Base-by-base conservation (phyloP, 768 basidiomycete genomes). In the Amanita phalloides region DNA sequence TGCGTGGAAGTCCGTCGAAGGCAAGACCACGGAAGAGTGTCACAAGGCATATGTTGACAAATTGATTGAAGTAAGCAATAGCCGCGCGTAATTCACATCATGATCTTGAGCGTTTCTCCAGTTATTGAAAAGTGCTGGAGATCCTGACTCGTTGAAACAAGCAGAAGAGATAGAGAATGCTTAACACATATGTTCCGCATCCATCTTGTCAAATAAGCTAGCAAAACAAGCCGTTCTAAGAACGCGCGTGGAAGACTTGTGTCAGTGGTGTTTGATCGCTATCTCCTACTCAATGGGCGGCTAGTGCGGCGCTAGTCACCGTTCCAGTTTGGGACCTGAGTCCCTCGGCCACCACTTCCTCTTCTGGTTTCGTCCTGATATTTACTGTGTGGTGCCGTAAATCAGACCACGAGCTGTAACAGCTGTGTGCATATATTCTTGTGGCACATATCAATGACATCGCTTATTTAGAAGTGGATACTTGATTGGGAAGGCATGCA, bases 1-100 rank as follows among this genome's bases (percentile, higher is more conserved):
- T 61, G 95, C 94, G 20, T 96, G 92, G 90, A 75, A 81, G 9
- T 62, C 56, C 2, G 74, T 85, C 55, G 75, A 93, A 69, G 93
- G 88, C 37, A 76, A 66, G 32, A 72, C 79, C 42, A 75, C 80
- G 67, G 90, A 90, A 61, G 82, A 82, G 0, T 90, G 91, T 7
- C 69, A 74, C 66, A 60, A 64, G 56, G 71, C 78, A 63, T 98
- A 97, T 60, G 89, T 95, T 50, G 76, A 77, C 52, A 77, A 78
- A 59, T 77, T 98, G 57, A 54, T 85, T 53, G 70, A 74, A 71
- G 93, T 88, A 59, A 55, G 74, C 60, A 51, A n/a, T 26, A 21
- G 20, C 3, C 39, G 4, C 6, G 25, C 13, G 10, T 37, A 25
- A n/a, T 4, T 2, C 39, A 32, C 32, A 26, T 23, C 37, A 28